Conservation (phyloP, 2,329 filamentous ascomycete genomes). For the Clonostachys solani region DNA sequence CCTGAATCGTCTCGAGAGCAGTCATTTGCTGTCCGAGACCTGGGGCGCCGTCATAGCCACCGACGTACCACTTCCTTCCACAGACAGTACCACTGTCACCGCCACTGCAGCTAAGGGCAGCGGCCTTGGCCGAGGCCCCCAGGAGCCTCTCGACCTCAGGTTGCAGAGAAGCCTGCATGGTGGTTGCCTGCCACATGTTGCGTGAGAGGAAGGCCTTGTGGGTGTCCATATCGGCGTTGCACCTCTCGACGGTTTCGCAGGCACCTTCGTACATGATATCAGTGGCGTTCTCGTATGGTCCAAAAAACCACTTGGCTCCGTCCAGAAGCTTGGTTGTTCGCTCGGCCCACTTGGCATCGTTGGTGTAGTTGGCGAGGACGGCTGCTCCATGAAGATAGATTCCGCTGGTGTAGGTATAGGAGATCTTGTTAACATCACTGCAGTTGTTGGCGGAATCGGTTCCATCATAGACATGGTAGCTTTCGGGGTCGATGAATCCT, state of each 20-base stretch:
- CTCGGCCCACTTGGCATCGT: conserved; percentile 45
- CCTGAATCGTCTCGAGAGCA: conserved; percentile 59
- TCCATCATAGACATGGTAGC: conserved; percentile 58
- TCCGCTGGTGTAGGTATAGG: conserved; percentile 56
- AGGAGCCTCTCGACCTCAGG: conserved; percentile 42
- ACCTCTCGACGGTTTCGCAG: conserved; percentile 55
- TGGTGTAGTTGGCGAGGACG: conserved; percentile 52
- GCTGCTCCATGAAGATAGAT: conserved; percentile 61
- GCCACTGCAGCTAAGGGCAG: conserved; percentile 52
- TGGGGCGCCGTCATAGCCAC: conserved; percentile 46
- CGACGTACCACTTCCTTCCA: conserved; percentile 59
- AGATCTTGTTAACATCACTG: conserved; percentile 41
- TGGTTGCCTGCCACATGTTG: conserved; percentile 56
- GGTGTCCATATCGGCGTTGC: conserved; percentile 60
- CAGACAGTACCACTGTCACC: conserved; percentile 47
- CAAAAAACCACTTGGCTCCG: conserved; percentile 50
- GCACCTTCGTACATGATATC: conserved; percentile 62
- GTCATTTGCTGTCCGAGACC: conserved; percentile 63
- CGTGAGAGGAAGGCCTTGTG: conserved; percentile 67
- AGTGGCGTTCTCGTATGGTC: conserved; percentile 42
- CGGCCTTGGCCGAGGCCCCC: conserved; percentile 47
- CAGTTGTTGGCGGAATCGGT: conserved; percentile 46
- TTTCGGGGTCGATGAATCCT: conserved; percentile 44
- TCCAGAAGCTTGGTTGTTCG: conserved; percentile 48
- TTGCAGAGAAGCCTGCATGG: conserved; percentile 51